Percentiles rank a stretch among this genome's conserved stretches.
Evolutionary conservation across 768 basidiomycete genomes (phyloP).

Genomic region (Boletales sp.): DNA sequence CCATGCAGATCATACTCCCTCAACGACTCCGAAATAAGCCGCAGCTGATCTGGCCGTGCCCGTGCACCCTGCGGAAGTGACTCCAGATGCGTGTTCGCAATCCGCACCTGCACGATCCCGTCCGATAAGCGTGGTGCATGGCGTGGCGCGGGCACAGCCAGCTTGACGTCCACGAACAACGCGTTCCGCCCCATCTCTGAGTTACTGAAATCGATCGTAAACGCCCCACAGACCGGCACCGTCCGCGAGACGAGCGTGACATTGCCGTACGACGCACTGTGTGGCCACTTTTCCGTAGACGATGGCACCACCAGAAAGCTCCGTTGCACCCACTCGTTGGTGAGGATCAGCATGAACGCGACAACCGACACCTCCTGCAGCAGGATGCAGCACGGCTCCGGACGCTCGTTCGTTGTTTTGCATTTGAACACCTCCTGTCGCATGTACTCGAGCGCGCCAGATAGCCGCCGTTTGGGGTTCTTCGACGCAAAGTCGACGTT

Average conservation of each 20-base stretch:
- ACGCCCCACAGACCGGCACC: slow-evolving; percentile 45
- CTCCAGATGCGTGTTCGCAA: slow-evolving; percentile 76
- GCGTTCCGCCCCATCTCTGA: slow-evolving; percentile 53
- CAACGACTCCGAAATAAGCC: slow-evolving; percentile 48
- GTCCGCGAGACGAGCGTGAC: slow-evolving; percentile 64
- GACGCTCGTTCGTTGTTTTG: slow-evolving; percentile 38
- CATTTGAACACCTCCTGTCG: slow-evolving; percentile 49
- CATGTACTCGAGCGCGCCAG: slow-evolving; percentile 50
- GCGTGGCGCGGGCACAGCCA: slow-evolving; percentile 35
- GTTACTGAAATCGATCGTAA: slow-evolving; percentile 50
- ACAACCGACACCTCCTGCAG: slow-evolving; percentile 60
- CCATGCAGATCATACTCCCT: slow-evolving; percentile 45
- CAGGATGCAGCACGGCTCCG: slow-evolving; percentile 59
- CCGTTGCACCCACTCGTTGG: slow-evolving; percentile 58
- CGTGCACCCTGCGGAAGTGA: slow-evolving; percentile 49
- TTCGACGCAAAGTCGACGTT: slow-evolving; percentile 54
- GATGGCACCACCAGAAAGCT: slow-evolving; percentile 60
- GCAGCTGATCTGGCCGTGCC: slow-evolving; percentile 48
- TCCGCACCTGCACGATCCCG: slow-evolving; percentile 46
- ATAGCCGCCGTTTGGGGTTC: slow-evolving; percentile 41
- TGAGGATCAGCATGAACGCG: slow-evolving; percentile 47
- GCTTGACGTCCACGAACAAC: slow-evolving; percentile 53
- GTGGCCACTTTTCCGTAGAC: slow-evolving; percentile 52
- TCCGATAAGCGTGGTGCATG: slow-evolving; percentile 31
- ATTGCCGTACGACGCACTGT: slow-evolving; percentile 51